phyloP scores from a whole-genome alignment of 805 yeast species.

The Metschnikowia gelsemii region DNA sequence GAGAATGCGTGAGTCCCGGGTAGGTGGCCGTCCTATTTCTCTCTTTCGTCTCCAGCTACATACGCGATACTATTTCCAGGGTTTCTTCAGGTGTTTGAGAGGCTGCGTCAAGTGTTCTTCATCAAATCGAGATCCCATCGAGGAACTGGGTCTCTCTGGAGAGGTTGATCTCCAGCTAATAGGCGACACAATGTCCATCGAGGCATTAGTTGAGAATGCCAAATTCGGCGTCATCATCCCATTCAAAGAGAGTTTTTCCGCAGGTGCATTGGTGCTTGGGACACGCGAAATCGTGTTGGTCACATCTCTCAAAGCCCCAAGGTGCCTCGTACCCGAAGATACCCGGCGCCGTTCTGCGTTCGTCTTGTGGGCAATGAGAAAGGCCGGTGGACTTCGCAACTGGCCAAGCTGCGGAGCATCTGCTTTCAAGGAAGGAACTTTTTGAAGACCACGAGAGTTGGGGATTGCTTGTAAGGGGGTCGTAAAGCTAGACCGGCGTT shows the following conservation, averaged over 20 bases:
- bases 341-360: not conserved
- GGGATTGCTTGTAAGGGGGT: slow-evolving; percentile 1
- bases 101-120: slow-evolving; percentile 30
- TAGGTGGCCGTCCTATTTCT: not conserved
- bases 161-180: slow-evolving; percentile 26
- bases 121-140: slow-evolving; percentile 37
- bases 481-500: slow-evolving; percentile 8
- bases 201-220: slow-evolving; percentile 10
- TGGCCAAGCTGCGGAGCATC: slow-evolving; percentile 1
- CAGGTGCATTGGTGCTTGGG: slow-evolving; percentile 7
- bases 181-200: slow-evolving; percentile 3
- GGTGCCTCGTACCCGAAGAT: not conserved
- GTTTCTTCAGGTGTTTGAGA: slow-evolving; percentile 12
- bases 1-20: not conserved
- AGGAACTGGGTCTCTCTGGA: slow-evolving; percentile 36
- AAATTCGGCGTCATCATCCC: slow-evolving; percentile 22
- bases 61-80: slow-evolving; percentile 14
- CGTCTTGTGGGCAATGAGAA: slow-evolving; percentile 7
- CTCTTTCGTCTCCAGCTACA: not conserved
- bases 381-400: slow-evolving; percentile 13
- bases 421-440: slow-evolving; percentile 5
- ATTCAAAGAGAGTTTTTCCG: slow-evolving; percentile 15
- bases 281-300: slow-evolving; percentile 4
- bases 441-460: not conserved
- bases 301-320: slow-evolving; percentile 7